A percentile compares a stretch with the other conserved stretches of the same genome.
These are phyloP conservation scores for Knoxdaviesia capensis DNA, from an alignment of 2,329 filamentous ascomycete genomes.

Conservation along the genomic window DNA sequence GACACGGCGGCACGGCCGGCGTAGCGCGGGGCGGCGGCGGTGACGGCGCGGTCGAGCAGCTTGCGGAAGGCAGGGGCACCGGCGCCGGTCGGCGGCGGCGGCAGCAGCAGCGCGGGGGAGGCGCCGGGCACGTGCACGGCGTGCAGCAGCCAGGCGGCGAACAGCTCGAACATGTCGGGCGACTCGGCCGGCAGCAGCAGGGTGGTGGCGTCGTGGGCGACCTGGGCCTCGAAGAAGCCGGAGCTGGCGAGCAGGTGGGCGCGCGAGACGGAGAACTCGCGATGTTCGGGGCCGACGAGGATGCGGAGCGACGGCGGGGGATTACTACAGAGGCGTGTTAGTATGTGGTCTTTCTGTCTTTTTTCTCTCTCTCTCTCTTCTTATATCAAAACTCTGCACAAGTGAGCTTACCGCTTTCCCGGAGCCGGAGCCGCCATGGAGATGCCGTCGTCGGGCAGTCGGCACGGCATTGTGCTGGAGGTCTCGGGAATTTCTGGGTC, in stretches of 20 bases:
- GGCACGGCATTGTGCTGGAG: too few relatives aligned
- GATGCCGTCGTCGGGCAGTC: too few relatives aligned
- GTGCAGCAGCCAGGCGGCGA: slow-evolving; percentile 30
- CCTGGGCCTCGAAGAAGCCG: slow-evolving; percentile 24
- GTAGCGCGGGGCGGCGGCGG: slow-evolving; percentile 6
- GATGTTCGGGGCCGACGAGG: slow-evolving; percentile 20
- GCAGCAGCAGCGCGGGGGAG: too few relatives aligned
- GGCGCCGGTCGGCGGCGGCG: too few relatives aligned
- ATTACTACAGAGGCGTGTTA: not conserved
- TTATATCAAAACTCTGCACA: too few relatives aligned
- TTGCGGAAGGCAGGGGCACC: slow-evolving; percentile 21
- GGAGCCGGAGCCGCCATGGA: too few relatives aligned
- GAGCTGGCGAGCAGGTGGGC: slow-evolving; percentile 25
- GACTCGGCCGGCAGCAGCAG: slow-evolving; percentile 25
- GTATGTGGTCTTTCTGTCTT: not conserved
- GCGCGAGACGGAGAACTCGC: slow-evolving; percentile 21
- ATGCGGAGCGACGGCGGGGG: slow-evolving; percentile 13
- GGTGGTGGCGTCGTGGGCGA: slow-evolving; percentile 17
- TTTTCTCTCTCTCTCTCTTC: not conserved
- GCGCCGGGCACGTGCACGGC: slow-evolving; percentile 7
- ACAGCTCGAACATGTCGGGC: slow-evolving; percentile 30
- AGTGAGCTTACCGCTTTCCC: too few relatives aligned
- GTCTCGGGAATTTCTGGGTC: too few relatives aligned
- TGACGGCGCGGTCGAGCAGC: slow-evolving; percentile 21
- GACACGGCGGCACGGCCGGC: slow-evolving; percentile 6